Conservation (phyloP, 108 stramenopile genomes). For the Pseudonitzschia pungens region DNA sequence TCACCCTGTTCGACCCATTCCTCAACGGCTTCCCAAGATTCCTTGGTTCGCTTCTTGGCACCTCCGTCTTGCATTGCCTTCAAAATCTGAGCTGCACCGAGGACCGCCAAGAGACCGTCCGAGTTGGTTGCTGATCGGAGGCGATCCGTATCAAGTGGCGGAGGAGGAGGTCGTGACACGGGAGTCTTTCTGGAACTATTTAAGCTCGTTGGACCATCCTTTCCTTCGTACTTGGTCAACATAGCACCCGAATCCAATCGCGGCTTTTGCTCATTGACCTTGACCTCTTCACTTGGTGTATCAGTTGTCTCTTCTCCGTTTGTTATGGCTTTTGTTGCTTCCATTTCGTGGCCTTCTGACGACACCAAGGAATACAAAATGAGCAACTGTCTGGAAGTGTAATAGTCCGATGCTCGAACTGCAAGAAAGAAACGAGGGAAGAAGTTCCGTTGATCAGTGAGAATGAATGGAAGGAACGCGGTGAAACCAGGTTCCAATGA, state of each 20-base stretch:
- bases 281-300: neutral
- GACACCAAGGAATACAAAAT: conserved; percentile 85
- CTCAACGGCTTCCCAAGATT: conserved; percentile 74
- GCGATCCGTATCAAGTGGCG: conserved; percentile 89
- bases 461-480: neutral
- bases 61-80: conserved; percentile 83
- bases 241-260: conserved; percentile 31
- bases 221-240: conserved; percentile 23
- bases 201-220: conserved; percentile 1
- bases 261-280: conserved; percentile 8
- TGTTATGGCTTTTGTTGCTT: neutral
- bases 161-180: conserved; percentile 72
- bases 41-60: conserved; percentile 66
- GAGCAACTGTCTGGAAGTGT: conserved; percentile 81
- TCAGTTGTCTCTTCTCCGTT: conserved; percentile 17
- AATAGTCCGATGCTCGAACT: conserved; percentile 78
- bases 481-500: too few species aligned
- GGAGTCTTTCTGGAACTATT: conserved; percentile 28
- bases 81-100: conserved; percentile 84
- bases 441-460: neutral
- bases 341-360: conserved; percentile 45
- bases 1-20: conserved; percentile 88
- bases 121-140: conserved; percentile 85
- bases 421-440: conserved; percentile 20
- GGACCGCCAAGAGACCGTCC: conserved; percentile 82